phyloP scores from a whole-genome alignment of 1,284 basidiomycete species.

The Grifola frondosa region DNA sequence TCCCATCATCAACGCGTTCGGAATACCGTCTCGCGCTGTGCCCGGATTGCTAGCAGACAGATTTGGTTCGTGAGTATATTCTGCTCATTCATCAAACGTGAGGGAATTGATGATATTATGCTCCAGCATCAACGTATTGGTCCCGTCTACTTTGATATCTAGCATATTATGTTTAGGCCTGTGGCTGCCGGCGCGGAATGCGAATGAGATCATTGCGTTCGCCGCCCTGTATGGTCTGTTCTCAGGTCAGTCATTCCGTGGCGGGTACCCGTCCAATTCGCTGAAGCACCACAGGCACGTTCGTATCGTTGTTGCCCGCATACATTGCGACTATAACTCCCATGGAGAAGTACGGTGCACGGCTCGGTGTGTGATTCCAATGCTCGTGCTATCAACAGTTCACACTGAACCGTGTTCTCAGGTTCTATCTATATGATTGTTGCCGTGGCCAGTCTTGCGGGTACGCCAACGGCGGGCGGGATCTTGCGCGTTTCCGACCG shows the following conservation, averaged over 20 bases:
- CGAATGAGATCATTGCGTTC: conserved; percentile 15
- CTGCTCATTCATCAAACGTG: no score
- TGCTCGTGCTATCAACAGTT: neutral
- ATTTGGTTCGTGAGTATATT: conserved; percentile 11
- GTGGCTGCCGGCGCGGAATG: conserved; percentile 15
- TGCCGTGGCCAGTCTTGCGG: conserved; percentile 13
- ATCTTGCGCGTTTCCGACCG: conserved; percentile 27
- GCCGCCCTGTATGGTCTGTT: conserved; percentile 18
- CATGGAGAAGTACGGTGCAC: conserved; percentile 17
- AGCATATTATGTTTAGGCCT: conserved; percentile 13
- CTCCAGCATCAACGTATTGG: conserved; percentile 12
- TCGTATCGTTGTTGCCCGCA: conserved; percentile 16
- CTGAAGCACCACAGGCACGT: conserved; percentile 6
- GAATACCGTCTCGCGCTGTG: conserved; percentile 16
- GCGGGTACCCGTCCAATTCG: neutral
- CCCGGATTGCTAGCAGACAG: conserved; percentile 17
- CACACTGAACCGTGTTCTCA: conserved; percentile 40
- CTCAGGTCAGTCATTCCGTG: conserved; percentile 3
- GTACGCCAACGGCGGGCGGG: conserved; percentile 29
- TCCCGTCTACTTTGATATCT: conserved; percentile 11
- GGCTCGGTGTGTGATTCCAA: conserved; percentile 10
- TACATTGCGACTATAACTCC: conserved; percentile 20
- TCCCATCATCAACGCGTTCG: conserved; percentile 18
- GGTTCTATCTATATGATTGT: conserved; percentile 25
- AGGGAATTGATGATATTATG: neutral